Conservation (phyloP, 805 yeast genomes). For the Tetrapisispora taiwanensis region DNA sequence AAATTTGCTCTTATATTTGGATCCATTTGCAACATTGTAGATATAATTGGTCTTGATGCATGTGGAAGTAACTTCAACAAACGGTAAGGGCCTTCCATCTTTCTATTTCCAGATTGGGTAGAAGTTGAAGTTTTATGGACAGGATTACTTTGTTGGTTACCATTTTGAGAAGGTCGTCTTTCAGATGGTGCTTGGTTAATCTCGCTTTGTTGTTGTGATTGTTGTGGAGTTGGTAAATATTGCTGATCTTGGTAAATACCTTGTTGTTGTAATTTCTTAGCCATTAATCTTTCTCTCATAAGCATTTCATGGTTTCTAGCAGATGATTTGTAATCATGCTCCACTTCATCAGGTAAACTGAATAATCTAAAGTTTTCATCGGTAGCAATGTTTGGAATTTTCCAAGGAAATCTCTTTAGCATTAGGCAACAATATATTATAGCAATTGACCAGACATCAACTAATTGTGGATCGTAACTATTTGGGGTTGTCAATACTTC, state of each 20-base stretch:
- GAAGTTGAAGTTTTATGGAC: not conserved
- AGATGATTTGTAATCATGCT: constrained; percentile 64
- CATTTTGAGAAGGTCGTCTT: not conserved
- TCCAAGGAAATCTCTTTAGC: constrained; percentile 78
- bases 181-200: not conserved
- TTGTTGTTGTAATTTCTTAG: constrained; percentile 4
- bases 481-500: constrained; percentile 45
- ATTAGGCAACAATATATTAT: constrained; percentile 82
- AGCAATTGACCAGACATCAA: constrained; percentile 78
- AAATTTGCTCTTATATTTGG: constrained; percentile 53
- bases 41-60: constrained; percentile 67
- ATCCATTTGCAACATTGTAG: constrained; percentile 54
- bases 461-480: constrained; percentile 63
- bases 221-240: not conserved
- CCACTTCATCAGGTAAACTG: constrained; percentile 55
- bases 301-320: constrained; percentile 61
- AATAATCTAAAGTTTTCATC: constrained; percentile 63
- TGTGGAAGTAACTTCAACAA: constrained; percentile 73
- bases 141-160: not conserved
- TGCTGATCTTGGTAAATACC: not conserved
- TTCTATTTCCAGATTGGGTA: not conserved
- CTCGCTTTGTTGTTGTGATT: not conserved
- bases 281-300: constrained; percentile 35
- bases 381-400: constrained; percentile 54
- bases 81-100: constrained; percentile 74